phyloP scores from a whole-genome alignment of 2,329 filamentous ascomycete species.

The Aspergillus intermedius region DNA sequence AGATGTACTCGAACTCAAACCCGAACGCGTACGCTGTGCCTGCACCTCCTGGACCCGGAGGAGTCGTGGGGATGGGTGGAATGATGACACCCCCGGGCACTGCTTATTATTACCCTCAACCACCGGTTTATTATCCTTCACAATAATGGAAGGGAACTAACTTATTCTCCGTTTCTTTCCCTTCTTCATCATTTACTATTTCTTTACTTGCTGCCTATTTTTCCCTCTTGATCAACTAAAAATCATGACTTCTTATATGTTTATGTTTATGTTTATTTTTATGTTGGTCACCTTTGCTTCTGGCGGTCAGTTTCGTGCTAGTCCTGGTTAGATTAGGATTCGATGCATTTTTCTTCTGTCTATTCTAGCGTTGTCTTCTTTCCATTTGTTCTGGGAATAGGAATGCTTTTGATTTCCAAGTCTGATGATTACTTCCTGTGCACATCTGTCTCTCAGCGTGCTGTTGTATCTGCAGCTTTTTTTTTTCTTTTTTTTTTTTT shows the following conservation, averaged over 20 bases:
- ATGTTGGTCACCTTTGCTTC: too few species aligned
- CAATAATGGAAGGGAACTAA: constrained; percentile 12
- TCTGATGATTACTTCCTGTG: too few species aligned
- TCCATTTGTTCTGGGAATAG: constrained; percentile 1
- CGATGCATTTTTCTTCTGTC: constrained; percentile 18
- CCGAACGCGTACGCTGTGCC: constrained; percentile 29
- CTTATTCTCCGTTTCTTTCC: constrained; percentile 5
- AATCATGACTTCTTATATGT: not conserved
- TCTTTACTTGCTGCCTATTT: constrained; percentile 14
- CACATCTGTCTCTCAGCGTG: not conserved
- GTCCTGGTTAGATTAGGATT: constrained; percentile 17
- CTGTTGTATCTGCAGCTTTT: not conserved
- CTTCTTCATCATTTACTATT: constrained; percentile 10
- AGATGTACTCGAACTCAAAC: constrained; percentile 49
- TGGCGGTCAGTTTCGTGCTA: constrained; percentile 6
- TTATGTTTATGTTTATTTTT: not conserved
- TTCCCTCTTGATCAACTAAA: constrained; percentile 1
- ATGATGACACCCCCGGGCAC: constrained; percentile 64
- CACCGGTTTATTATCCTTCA: constrained; percentile 59
- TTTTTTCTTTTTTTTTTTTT: not conserved
- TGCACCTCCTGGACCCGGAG: constrained; percentile 42
- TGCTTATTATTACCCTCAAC: constrained; percentile 49
- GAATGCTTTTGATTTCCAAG: not conserved
- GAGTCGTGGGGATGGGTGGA: constrained; percentile 64
- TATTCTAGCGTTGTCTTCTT: constrained; percentile 7